Conservation (phyloP, 768 basidiomycete genomes). For the Kwoniella botswanensis region DNA sequence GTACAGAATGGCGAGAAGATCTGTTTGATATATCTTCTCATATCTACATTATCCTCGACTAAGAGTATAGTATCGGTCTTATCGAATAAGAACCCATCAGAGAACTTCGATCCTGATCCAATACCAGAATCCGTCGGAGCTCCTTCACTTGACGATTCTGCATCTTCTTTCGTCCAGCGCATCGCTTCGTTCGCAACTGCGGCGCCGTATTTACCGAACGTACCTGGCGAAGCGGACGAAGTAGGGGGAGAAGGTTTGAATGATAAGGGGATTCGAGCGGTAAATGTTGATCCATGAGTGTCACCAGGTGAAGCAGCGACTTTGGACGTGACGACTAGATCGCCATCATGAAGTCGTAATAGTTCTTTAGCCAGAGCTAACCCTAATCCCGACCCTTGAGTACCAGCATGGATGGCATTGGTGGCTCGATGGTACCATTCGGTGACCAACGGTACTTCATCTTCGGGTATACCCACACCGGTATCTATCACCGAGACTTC, state of each 20-base stretch:
- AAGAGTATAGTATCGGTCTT: conserved; percentile 56
- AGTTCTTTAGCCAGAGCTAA: conserved; percentile 57
- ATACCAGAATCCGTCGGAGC: conserved; percentile 17
- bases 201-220: conserved; percentile 50
- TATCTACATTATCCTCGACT: conserved; percentile 56
- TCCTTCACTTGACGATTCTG: conserved; percentile 30
- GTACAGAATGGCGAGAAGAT: conserved; percentile 58
- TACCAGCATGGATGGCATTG: conserved; percentile 50
- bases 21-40: conserved; percentile 57
- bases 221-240: background rate
- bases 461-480: conserved; percentile 59
- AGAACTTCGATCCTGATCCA: conserved; percentile 20
- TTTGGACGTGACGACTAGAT: conserved; percentile 49
- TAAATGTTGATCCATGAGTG: conserved; percentile 49
- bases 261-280: conserved; percentile 43
- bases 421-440: conserved; percentile 60
- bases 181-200: conserved; percentile 57
- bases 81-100: conserved; percentile 53
- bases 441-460: conserved; percentile 48
- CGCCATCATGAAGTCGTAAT: conserved; percentile 59
- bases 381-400: conserved; percentile 59
- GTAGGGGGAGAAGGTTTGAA: background rate
- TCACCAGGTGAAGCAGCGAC: conserved; percentile 43
- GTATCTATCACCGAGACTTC: conserved; percentile 59
- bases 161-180: conserved; percentile 43